Percentiles rank a stretch among this genome's conserved stretches.
These are phyloP conservation scores for Phytophthora kernoviae DNA, from an alignment of 352 stramenopile species.

Conservation along the genomic window DNA sequence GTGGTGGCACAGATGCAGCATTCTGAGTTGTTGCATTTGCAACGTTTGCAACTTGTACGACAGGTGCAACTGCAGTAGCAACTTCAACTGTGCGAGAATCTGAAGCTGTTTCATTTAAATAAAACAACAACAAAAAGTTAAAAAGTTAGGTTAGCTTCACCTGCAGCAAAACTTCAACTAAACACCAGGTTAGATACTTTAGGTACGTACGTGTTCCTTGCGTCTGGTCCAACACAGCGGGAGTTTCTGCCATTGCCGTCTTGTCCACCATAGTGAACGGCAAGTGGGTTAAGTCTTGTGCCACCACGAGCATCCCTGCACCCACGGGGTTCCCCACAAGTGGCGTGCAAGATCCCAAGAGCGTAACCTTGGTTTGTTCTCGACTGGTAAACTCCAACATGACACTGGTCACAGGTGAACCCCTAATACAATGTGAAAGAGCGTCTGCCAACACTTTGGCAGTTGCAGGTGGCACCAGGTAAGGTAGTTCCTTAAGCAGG, in stretches of 20 bases:
- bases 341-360: conserved; percentile 75
- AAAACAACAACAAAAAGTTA: conserved; percentile 7
- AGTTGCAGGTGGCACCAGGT: conserved; percentile 64
- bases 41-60: conserved; percentile 18
- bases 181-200: neutral
- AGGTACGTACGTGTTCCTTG: conserved; percentile 48
- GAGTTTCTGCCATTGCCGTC: conserved; percentile 54
- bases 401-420: conserved; percentile 49
- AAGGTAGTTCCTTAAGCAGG: conserved; percentile 70
- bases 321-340: conserved; percentile 77
- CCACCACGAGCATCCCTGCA: conserved; percentile 82
- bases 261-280: conserved; percentile 48
- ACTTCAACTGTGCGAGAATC: conserved; percentile 14
- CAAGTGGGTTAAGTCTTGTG: conserved; percentile 66
- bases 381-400: conserved; percentile 67
- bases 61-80: conserved; percentile 7
- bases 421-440: conserved; percentile 65
- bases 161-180: too few species aligned
- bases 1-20: conserved; percentile 17
- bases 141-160: conserved; percentile 6
- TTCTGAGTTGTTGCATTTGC: conserved; percentile 8
- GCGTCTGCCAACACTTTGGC: conserved; percentile 59
- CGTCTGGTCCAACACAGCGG: conserved; percentile 53
- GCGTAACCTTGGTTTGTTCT: conserved; percentile 61
- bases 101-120: conserved; percentile 17